These are phyloP conservation scores for Ligustrum vulgare DNA, from an alignment of 257 asterid species.

Conservation along the genomic window DNA sequence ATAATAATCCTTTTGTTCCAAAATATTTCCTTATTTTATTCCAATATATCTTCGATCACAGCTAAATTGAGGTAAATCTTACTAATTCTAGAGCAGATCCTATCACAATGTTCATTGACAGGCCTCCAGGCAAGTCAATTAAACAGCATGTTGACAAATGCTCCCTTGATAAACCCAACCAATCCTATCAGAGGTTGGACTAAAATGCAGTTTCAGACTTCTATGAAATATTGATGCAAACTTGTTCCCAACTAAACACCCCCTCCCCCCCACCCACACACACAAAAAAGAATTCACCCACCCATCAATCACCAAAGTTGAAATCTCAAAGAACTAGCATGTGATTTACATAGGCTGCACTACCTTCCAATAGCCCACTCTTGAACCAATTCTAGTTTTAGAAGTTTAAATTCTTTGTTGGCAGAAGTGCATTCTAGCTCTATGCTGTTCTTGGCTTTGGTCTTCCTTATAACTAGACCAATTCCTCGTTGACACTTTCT, in stretches of 20 bases:
- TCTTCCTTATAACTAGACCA: no score
- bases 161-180: not conserved
- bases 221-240: not conserved
- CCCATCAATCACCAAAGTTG: not conserved
- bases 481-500: no score
- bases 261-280: not conserved
- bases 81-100: no score
- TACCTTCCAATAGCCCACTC: not conserved
- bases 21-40: no score
- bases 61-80: no score
- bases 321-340: not conserved
- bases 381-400: not conserved
- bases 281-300: no score
- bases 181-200: not conserved
- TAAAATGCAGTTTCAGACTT: not conserved
- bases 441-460: not conserved
- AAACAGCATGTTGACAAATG: not conserved
- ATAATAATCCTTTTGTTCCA: no score
- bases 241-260: not conserved
- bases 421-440: slow-evolving; percentile 2
- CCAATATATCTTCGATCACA: no score
- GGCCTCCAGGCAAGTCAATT: not conserved
- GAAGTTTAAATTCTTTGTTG: no score
- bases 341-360: not conserved
- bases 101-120: no score